A percentile compares a stretch with the other conserved stretches of the same genome.
Conservation (phyloP, 2,329 filamentous ascomycete species). For the Hymenoscyphus scutula region DNA sequence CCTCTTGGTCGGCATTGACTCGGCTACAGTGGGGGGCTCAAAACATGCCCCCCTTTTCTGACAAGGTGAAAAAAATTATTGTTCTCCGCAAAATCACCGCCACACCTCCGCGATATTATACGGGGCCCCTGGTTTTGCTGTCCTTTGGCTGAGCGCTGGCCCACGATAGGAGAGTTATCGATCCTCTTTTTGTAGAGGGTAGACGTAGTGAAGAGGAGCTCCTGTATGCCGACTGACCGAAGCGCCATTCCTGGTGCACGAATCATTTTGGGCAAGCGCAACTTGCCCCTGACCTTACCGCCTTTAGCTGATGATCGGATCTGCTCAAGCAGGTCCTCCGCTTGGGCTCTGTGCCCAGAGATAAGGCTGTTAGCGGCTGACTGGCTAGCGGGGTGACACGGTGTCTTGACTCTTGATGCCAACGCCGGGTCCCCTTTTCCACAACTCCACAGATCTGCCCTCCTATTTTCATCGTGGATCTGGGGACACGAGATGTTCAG, state of each 20-base stretch:
- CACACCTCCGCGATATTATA: constrained; percentile 2
- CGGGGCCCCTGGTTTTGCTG: not conserved
- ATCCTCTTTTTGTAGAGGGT: not conserved
- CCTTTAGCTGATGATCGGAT: constrained; percentile 2
- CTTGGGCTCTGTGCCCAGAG: not conserved
- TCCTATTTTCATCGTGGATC: not conserved
- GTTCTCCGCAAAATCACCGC: constrained; percentile 8
- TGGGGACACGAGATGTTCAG: not conserved
- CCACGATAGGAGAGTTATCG: not conserved
- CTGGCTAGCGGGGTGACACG: constrained; percentile 1
- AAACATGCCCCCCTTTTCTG: not conserved
- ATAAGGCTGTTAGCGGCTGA: constrained; percentile 1
- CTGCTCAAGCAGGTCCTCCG: not conserved
- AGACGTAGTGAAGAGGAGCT: not conserved
- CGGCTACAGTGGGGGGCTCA: not conserved
- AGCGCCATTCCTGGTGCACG: not conserved
- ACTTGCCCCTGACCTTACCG: not conserved
- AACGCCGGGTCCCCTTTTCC: not conserved
- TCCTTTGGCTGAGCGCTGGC: not conserved
- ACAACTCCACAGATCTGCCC: not conserved
- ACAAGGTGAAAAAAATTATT: not conserved
- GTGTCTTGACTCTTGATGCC: not conserved
- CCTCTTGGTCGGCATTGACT: not conserved
- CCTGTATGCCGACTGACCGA: not conserved
- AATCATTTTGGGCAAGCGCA: not conserved